Evolutionary conservation across 495 filamentous ascomycete genomes (phyloP).

Genomic region (Neurospora discreta): DNA sequence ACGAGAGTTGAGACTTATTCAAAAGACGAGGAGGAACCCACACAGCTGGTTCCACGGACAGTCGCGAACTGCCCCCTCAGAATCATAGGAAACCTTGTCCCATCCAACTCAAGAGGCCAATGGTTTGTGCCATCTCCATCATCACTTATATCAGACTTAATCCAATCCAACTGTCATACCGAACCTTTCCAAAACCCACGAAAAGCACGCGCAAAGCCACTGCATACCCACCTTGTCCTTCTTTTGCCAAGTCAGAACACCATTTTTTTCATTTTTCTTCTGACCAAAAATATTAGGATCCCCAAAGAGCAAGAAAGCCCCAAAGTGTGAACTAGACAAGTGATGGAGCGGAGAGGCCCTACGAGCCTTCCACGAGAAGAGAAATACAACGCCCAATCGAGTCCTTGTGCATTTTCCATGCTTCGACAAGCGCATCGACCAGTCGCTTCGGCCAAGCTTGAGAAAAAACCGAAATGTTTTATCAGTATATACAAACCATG

Average conservation of each 20-base stretch:
- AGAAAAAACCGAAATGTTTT: slow-evolving; percentile 1
- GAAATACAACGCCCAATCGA: not conserved
- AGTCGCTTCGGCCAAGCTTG: not conserved
- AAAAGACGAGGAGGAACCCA: too few relatives aligned
- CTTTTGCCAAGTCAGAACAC: not conserved
- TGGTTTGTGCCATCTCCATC: not conserved
- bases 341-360: not conserved
- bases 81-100: not conserved
- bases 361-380: not conserved
- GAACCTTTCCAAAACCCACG: not conserved
- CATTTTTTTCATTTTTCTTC: not conserved
- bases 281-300: not conserved
- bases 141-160: not conserved
- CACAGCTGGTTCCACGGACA: not conserved
- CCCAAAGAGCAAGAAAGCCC: not conserved
- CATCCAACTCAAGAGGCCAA: not conserved
- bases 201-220: not conserved
- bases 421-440: not conserved
- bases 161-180: not conserved
- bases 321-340: not conserved
- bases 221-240: not conserved
- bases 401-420: not conserved
- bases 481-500: slow-evolving; percentile 8
- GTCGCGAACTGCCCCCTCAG: not conserved
- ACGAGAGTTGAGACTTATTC: not conserved